phyloP scores from a whole-genome alignment of 139 green algal species.

The Chlorokybus atmophyticus region DNA sequence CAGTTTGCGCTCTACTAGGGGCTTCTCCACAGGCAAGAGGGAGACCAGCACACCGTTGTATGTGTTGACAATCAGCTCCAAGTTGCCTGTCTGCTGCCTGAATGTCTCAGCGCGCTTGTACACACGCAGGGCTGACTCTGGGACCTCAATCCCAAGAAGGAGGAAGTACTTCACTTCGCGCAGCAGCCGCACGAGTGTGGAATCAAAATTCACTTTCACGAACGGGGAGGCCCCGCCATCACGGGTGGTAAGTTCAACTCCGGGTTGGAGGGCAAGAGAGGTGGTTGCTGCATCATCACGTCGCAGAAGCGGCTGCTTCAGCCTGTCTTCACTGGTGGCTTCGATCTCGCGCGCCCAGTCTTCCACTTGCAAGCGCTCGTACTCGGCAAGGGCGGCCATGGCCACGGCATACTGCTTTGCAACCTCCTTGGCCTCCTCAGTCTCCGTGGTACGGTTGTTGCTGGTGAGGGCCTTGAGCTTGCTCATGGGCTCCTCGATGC shows the following conservation, averaged over 20 bases:
- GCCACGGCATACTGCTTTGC: conserved; percentile 41
- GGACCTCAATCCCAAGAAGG: conserved; percentile 37
- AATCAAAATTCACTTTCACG: conserved; percentile 74
- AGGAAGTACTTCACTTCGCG: conserved; percentile 81
- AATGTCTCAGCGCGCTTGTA: conserved; percentile 53
- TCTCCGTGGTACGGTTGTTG: conserved; percentile 35
- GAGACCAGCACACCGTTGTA: conserved; percentile 62
- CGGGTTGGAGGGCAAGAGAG: not conserved
- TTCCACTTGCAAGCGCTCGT: conserved; percentile 5
- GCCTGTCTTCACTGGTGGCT: conserved; percentile 55
- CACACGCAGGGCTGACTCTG: conserved; percentile 31
- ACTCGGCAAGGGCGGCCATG: conserved; percentile 21
- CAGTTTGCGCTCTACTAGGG: conserved; percentile 64
- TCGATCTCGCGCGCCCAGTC: conserved; percentile 13
- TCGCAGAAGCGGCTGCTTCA: conserved; percentile 62
- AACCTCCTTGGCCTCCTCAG: conserved; percentile 46
- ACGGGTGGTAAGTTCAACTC: not conserved
- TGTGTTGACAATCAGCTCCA: conserved; percentile 65
- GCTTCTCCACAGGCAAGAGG: conserved; percentile 63
- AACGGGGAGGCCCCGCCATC: not conserved
- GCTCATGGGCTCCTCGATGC: conserved; percentile 63
- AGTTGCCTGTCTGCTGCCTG: conserved; percentile 47
- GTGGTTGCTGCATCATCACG: not conserved
- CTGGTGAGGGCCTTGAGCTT: conserved; percentile 44
- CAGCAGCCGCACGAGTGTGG: conserved; percentile 62